These are phyloP conservation scores for Lactarius akahatsu DNA, from an alignment of 768 basidiomycete species.

Conservation along the genomic window DNA sequence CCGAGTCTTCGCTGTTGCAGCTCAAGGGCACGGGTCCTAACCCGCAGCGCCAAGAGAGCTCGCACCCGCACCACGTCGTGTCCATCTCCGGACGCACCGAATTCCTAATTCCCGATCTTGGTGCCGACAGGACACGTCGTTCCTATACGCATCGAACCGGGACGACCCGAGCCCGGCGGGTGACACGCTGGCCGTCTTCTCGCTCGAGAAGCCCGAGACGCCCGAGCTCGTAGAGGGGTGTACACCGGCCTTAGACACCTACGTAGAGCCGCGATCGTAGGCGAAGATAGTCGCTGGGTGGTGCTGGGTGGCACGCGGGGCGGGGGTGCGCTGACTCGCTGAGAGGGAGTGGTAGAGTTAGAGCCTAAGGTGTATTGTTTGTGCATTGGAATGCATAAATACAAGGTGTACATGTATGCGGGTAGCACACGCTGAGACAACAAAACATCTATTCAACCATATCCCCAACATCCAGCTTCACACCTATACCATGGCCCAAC, in stretches of 20 bases:
- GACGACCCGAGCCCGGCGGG: constrained; percentile 68
- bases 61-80: constrained; percentile 77
- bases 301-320: constrained; percentile 63
- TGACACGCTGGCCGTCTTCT: constrained; percentile 72
- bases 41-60: constrained; percentile 59
- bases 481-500: no score
- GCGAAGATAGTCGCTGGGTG: constrained; percentile 58
- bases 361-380: no score
- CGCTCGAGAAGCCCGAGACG: constrained; percentile 45
- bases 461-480: no score
- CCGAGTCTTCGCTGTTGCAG: constrained; percentile 37
- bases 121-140: constrained; percentile 58
- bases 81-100: constrained; percentile 37
- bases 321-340: constrained; percentile 45
- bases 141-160: constrained; percentile 73
- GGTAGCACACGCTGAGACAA: no score
- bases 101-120: constrained; percentile 40
- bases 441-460: no score
- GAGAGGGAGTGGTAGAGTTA: no score
- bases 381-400: no score
- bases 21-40: constrained; percentile 64
- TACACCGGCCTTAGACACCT: constrained; percentile 68
- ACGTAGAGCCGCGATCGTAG: constrained; percentile 69
- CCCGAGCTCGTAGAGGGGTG: constrained; percentile 55
- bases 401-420: no score